Conservation (phyloP, 805 yeast genomes). For the Saccharomycopsis sp. region DNA sequence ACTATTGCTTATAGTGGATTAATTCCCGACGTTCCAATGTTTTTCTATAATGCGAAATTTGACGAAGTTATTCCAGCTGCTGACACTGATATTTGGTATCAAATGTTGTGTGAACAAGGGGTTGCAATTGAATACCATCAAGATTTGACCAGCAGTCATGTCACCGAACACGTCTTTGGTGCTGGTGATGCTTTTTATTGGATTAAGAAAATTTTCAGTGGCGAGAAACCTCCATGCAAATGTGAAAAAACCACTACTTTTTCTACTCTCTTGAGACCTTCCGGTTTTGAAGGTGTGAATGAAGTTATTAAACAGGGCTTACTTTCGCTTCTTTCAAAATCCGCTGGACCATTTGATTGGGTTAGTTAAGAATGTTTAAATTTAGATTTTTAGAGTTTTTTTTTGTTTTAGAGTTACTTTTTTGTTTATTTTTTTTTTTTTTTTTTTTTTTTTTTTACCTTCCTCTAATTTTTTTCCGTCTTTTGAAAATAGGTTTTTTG, state of each 20-base stretch:
- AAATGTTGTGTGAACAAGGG: not conserved
- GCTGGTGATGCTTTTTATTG: not conserved
- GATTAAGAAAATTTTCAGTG: not conserved
- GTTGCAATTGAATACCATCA: not conserved
- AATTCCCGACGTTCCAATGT: not conserved
- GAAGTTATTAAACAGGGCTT: not conserved
- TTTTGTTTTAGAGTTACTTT: too few relatives aligned
- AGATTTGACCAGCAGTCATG: not conserved
- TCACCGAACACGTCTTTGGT: not conserved
- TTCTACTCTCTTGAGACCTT: not conserved
- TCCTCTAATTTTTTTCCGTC: too few relatives aligned
- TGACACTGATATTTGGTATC: not conserved
- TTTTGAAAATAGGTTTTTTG: too few relatives aligned
- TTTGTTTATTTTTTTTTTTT: too few relatives aligned
- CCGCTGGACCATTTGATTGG: not conserved
- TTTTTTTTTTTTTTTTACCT: too few relatives aligned
- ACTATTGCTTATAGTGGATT: too few relatives aligned
- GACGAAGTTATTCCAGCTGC: constrained; percentile 1
- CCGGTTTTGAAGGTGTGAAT: not conserved
- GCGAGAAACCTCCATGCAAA: not conserved
- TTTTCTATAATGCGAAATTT: not conserved
- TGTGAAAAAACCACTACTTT: not conserved
- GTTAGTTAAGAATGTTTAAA: too few relatives aligned
- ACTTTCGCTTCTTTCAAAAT: not conserved
- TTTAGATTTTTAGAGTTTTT: too few relatives aligned